A percentile compares a stretch with the other conserved stretches of the same genome.
Evolutionary conservation across 768 basidiomycete genomes (phyloP).

Genomic region (Psilocybe azurescens): DNA sequence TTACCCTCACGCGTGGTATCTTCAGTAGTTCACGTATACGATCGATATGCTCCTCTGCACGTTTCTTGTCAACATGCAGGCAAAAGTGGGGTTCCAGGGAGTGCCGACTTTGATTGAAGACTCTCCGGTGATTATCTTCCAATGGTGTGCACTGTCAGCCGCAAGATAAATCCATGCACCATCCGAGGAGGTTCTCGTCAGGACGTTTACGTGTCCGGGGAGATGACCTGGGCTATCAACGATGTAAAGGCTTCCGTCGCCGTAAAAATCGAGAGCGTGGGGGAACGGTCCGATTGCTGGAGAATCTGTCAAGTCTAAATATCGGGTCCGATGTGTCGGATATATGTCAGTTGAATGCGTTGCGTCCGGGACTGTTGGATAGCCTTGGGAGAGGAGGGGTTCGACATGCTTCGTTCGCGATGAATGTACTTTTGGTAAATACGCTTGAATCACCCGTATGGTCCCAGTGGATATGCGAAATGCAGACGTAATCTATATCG

Average conservation of each 20-base stretch:
- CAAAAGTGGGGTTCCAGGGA: conserved; percentile 39
- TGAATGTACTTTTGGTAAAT: conserved; percentile 52
- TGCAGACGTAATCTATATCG: conserved; percentile 48
- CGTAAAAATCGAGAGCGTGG: conserved; percentile 54
- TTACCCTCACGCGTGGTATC: conserved; percentile 44
- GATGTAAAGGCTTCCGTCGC: conserved; percentile 64
- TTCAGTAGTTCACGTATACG: conserved; percentile 42
- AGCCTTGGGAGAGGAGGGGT: conserved; percentile 40
- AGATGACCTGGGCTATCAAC: conserved; percentile 63
- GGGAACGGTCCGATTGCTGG: conserved; percentile 55
- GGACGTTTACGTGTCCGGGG: conserved; percentile 56
- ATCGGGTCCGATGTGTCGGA: conserved; percentile 42
- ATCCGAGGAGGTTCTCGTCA: conserved; percentile 58
- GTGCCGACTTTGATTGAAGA: conserved; percentile 39
- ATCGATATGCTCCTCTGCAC: conserved; percentile 45
- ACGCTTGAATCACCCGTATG: conserved; percentile 50
- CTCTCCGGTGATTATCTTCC: conserved; percentile 51
- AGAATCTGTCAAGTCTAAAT: conserved; percentile 38
- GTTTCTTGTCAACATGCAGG: conserved; percentile 47
- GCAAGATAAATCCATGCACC: conserved; percentile 62
- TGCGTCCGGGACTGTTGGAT: conserved; percentile 44
- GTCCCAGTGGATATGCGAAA: conserved; percentile 63
- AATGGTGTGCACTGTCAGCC: conserved; percentile 61
- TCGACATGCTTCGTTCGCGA: conserved; percentile 47
- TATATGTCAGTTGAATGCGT: conserved; percentile 36